Evolutionary conservation across 2,329 filamentous ascomycete genomes (phyloP), one percentile per base, ranked within the genome.

Genomic region (Didymellaceae sp.): DNA sequence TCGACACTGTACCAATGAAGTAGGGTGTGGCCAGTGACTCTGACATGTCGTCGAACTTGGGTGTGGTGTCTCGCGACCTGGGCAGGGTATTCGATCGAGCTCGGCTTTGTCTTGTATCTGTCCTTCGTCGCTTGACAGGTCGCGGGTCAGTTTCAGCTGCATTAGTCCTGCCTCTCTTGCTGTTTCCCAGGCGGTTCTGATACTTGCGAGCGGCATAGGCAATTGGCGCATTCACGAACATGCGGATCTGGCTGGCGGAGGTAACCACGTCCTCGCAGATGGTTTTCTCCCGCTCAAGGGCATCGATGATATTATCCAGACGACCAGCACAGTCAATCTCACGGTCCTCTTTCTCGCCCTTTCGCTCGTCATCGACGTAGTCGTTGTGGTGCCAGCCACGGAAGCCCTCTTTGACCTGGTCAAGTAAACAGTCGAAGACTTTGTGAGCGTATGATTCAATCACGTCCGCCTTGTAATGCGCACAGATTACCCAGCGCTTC

Each of bases 241-340:
- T 72, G 6, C 69, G 59, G 33, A 71, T 70, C 46, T 71, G 67
- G 32, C 66, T 65, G 2, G 66, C 67, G 1, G 68, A 71, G 47
- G 58, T 65, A 61, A 72, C 70, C 13, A 72, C 67, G 40, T 72
- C 69, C 32, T 72, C 69, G 45, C 69, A 71, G 13, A 72, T 69
- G 0, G 68, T 70, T 56, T 71, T 72, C 42, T 72, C 69, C 24
- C 66, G 61, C 54, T 67, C 62, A 1, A 72, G 59, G 1, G 63
- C 68, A 11, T 51, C 44, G 14, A 72, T 59, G 41, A 72, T 61
- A 22, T 67, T 70, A 5, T 66, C 58, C 9, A 72, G 44, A 3
- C 69, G 58, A 1, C 55, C 63, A 18, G 55, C 57, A 28, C 69
- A 72, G 45, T 61, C 58, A 4, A 65, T 55, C n/a, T 70, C 60